Evolutionary conservation across 2,329 filamentous ascomycete genomes (phyloP), one percentile per base, ranked within the genome.

Genomic region (Pseudocercospora musae): DNA sequence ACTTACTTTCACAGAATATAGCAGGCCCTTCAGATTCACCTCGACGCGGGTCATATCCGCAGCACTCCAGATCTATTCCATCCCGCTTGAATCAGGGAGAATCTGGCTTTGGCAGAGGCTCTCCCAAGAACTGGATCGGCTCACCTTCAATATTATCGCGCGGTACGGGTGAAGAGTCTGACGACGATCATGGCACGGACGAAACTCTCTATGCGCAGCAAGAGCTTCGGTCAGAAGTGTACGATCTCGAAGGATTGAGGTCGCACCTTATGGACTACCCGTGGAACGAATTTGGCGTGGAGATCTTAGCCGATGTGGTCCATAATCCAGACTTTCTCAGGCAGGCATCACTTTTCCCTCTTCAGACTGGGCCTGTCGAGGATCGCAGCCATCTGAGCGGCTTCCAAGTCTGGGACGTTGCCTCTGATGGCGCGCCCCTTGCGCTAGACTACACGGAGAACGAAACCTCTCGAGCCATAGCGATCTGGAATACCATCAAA

Each of bases 371-470:
- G 1, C 71, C 73, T 9, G 75, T 80, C 44, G 78, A 78, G 4
- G 81, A 82, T 61, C 68, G 73, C 9, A 74, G 71, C 21, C 73
- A 79, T 57, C 74, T 75, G 58, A 80, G 81, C 2, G 83, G 83
- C 13, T 85, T 84, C 64, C 84, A 85, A 65, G 80, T 87, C 3
- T 87, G 85, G 68, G 84, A 87, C 64, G 77, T 87, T 9, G 79
- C 78, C 0, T 72, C 73, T 3, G 79, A 84, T 59, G 81, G 81
- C 2, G 67, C 72, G 1, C 78, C 81, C 1, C 62, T 78, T 8
- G 67, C 76, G 1, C 72, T 78, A 2, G 76, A 78, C 40, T 64
- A 72, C 2, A 66, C 70, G 5, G 72, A 77, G 9, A 72, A 74
- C 15, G 70, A 67, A 44, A 75, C 74, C 63, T 76, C 72, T 3